These are phyloP conservation scores for Fusarium robinianum DNA, from an alignment of 2,329 filamentous ascomycete species.

Conservation along the genomic window DNA sequence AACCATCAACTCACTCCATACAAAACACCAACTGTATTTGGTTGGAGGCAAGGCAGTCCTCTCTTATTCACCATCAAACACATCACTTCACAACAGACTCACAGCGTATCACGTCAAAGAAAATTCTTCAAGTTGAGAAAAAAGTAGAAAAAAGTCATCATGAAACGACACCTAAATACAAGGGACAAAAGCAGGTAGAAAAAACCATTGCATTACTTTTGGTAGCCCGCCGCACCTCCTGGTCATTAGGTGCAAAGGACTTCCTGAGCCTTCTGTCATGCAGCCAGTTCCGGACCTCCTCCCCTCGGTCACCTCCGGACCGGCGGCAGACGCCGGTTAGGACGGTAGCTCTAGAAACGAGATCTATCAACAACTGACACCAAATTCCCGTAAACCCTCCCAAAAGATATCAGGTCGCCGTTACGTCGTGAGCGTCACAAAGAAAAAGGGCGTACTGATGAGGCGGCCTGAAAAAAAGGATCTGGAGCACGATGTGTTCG, in stretches of 20 bases:
- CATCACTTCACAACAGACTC: background rate
- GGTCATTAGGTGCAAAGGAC: slow-evolving; percentile 45
- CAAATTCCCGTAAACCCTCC: slow-evolving; percentile 41
- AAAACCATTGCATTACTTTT: slow-evolving; percentile 51
- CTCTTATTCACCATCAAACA: too few species aligned
- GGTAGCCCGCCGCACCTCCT: slow-evolving; percentile 46
- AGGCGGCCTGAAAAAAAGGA: slow-evolving; percentile 33
- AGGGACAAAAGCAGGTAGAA: slow-evolving; percentile 42
- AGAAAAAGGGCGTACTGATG: too few species aligned
- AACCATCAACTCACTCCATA: too few species aligned
- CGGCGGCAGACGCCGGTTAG: slow-evolving; percentile 35
- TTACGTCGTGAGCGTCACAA: slow-evolving; percentile 24
- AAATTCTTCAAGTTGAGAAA: slow-evolving; percentile 25
- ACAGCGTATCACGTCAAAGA: slow-evolving; percentile 7
- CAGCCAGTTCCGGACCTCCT: slow-evolving; percentile 41
- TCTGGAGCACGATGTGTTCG: slow-evolving; percentile 31
- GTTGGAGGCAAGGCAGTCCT: too few species aligned
- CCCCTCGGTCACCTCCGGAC: slow-evolving; percentile 39
- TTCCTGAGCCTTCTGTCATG: slow-evolving; percentile 46
- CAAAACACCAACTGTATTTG: too few species aligned
- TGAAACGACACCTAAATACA: slow-evolving; percentile 46
- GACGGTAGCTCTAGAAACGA: slow-evolving; percentile 45
- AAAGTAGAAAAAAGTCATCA: slow-evolving; percentile 38
- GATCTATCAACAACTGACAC: slow-evolving; percentile 48
- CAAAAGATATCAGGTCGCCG: slow-evolving; percentile 39